These are phyloP conservation scores for Verbena officinalis DNA, from an alignment of 257 asterid species.

Conservation along the genomic window DNA sequence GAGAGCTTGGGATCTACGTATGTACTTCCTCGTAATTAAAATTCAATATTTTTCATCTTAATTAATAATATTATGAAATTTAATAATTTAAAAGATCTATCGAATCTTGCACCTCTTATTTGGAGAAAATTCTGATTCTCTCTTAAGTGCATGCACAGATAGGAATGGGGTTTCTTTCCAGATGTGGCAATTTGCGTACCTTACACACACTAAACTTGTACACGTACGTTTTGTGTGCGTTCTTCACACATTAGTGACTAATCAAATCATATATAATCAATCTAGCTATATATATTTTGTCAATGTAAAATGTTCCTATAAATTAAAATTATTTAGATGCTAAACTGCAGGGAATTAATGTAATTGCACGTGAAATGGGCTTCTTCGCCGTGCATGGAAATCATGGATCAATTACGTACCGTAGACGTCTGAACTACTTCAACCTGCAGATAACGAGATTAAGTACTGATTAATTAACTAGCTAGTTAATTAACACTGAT, in stretches of 20 bases:
- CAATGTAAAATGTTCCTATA: not conserved
- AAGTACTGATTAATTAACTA: not conserved
- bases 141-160: too few species aligned
- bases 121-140: too few species aligned
- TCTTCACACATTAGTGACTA: too few species aligned
- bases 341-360: too few species aligned
- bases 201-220: not conserved
- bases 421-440: slow-evolving; percentile 24
- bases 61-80: too few species aligned
- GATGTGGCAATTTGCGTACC: not conserved
- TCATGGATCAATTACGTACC: slow-evolving; percentile 27
- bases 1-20: too few species aligned
- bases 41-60: too few species aligned
- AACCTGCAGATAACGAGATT: not conserved
- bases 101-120: too few species aligned
- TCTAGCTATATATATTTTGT: too few species aligned
- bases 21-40: too few species aligned
- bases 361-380: not conserved
- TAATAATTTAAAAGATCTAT: too few species aligned
- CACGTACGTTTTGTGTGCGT: not conserved
- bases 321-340: not conserved
- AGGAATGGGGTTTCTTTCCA: not conserved
- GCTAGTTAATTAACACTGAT: not conserved
- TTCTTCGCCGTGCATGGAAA: slow-evolving; percentile 22
- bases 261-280: too few species aligned